Base-by-base conservation (phyloP, 768 basidiomycete species). In the Candolleomyces efflorescens region DNA sequence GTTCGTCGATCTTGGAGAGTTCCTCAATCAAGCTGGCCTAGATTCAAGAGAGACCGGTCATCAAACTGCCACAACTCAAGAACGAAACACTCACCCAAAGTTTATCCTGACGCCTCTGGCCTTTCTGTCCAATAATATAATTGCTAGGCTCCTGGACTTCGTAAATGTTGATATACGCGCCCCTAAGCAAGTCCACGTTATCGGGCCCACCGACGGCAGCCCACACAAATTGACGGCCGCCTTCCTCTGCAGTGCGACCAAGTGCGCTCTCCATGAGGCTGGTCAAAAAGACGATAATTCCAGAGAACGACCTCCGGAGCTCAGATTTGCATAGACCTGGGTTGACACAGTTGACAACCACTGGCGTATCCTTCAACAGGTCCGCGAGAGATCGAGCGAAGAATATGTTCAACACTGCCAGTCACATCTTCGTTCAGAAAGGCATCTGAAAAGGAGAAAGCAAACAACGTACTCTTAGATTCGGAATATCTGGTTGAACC, bases 251-350 rank as follows among this genome's bases (percentile, higher is more conserved):
- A 0, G 73, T 68, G n/a, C 68, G 69, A 1, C 71, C 77, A 0
- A 82, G 43, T 0, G 68, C 2, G 4, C 53, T 63, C 39, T 74
- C 69, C 60, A 73, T 65, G 2, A 75, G 20, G 36, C 55, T 53
- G 17, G 55, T 38, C 4, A 73, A 5, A 11, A 62, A 13, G 7
- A 58, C 53, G 26, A 55, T 24, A 22, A 68, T 6, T 0, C 64
- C 67, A 1, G 51, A 44, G 4, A 74, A n/a, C 6, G 65, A 60
- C 23, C 72, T 60, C 0, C 67, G 63, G 1, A 82, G 63, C 20
- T 73, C 69, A 6, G 77, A 78, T 18, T 62, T 52, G 63, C 77
- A 77, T 61, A 69, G 73, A 1, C 78, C 78, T n/a, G 80, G 80
- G 53, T 75, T 73, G 32, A 75, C 68, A 36, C 69, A 45, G 55